phyloP scores from a whole-genome alignment of 1,284 basidiomycete species.

The Ganoderma leucocontextum region DNA sequence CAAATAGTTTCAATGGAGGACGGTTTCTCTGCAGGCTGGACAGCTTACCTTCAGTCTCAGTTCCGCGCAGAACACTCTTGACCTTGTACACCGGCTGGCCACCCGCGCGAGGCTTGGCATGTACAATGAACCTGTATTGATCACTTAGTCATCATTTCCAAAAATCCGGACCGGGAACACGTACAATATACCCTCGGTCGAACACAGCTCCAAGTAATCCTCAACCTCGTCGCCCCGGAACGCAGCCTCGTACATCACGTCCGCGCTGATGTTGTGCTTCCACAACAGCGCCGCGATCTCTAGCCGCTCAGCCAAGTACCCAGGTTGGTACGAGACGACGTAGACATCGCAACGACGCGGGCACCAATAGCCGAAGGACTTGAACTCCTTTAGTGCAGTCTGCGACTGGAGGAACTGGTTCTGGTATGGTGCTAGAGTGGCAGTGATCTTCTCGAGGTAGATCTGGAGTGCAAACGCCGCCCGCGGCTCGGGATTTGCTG shows the following conservation, averaged over 20 bases:
- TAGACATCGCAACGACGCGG: constrained; percentile 88
- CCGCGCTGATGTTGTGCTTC: constrained; percentile 85
- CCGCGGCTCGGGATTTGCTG: constrained; percentile 58
- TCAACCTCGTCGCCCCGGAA: constrained; percentile 68
- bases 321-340: constrained; percentile 81
- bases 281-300: constrained; percentile 83
- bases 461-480: constrained; percentile 83
- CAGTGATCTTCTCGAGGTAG: constrained; percentile 81
- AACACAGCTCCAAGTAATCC: constrained; percentile 70
- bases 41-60: constrained; percentile 72
- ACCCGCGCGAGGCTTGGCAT: constrained; percentile 66
- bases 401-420: constrained; percentile 76
- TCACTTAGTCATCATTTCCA: constrained; percentile 2
- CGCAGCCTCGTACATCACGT: constrained; percentile 85
- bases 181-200: constrained; percentile 81
- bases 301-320: constrained; percentile 78
- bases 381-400: constrained; percentile 77
- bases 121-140: constrained; percentile 69
- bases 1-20: constrained; percentile 14
- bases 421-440: constrained; percentile 76
- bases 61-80: constrained; percentile 79
- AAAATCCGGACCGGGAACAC: constrained; percentile 36
- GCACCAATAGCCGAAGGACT: constrained; percentile 88
- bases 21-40: not conserved
- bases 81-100: constrained; percentile 75